Evolutionary conservation across 1,139 yeast genomes (phyloP).

Genomic region (Pichiaceae sp.): DNA sequence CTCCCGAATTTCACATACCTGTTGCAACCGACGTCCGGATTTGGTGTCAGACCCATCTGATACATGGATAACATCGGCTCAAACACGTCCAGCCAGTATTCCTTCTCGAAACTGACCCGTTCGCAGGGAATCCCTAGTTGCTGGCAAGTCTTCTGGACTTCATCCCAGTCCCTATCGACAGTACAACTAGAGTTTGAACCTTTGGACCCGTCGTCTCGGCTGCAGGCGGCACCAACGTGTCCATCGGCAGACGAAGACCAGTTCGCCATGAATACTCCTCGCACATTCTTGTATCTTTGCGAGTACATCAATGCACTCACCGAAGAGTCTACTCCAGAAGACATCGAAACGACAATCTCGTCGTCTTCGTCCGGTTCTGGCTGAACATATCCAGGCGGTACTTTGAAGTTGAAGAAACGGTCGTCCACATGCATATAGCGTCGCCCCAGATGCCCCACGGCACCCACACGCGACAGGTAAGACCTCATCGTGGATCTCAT

Average conservation of each 20-base stretch:
- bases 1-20: slow-evolving; percentile 79
- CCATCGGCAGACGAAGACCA: slow-evolving; percentile 40
- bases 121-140: slow-evolving; percentile 61
- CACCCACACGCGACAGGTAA: too few species aligned
- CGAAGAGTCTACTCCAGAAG: slow-evolving; percentile 94
- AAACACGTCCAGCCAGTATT: slow-evolving; percentile 89
- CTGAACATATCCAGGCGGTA: slow-evolving; percentile 24
- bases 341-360: slow-evolving; percentile 78
- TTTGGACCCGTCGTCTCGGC: slow-evolving; percentile 18
- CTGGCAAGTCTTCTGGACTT: slow-evolving; percentile 58
- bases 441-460: too few species aligned
- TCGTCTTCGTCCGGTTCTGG: slow-evolving; percentile 43
- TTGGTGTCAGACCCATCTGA: slow-evolving; percentile 73
- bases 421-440: too few species aligned
- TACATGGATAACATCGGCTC: slow-evolving; percentile 82
- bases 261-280: slow-evolving; percentile 88
- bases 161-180: slow-evolving; percentile 77
- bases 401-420: too few species aligned
- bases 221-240: slow-evolving; percentile 2
- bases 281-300: slow-evolving; percentile 40
- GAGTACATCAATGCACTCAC: slow-evolving; percentile 74
- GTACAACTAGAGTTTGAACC: slow-evolving; percentile 42
- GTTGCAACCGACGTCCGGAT: slow-evolving; percentile 91
- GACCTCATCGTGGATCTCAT: too few species aligned
- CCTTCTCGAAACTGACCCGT: slow-evolving; percentile 76